Evolutionary conservation across 495 filamentous ascomycete genomes (phyloP).

Genomic region (Elaphomyces granulatus): DNA sequence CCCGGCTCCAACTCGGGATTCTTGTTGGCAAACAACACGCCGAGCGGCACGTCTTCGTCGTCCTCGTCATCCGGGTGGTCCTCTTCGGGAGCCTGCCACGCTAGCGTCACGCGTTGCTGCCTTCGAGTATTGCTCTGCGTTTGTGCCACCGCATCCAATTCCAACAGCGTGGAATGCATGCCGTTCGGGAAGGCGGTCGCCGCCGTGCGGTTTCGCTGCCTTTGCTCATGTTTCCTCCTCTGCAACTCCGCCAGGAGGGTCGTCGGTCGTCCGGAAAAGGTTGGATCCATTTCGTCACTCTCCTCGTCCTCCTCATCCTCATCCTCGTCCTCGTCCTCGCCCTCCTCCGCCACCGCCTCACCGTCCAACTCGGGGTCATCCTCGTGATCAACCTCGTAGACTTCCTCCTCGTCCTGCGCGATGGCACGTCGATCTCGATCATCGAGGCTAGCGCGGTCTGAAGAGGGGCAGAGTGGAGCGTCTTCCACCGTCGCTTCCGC

Average conservation of each 20-base stretch:
- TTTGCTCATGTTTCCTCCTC: slow-evolving; percentile 71
- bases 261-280: slow-evolving; percentile 58
- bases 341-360: too few species aligned
- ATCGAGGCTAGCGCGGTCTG: background rate
- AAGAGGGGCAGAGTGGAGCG: background rate
- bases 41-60: slow-evolving; percentile 73
- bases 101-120: slow-evolving; percentile 62
- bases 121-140: slow-evolving; percentile 62
- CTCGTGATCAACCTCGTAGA: background rate
- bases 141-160: slow-evolving; percentile 85
- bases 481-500: background rate
- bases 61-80: slow-evolving; percentile 29
- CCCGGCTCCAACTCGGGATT: slow-evolving; percentile 35
- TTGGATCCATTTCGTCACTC: slow-evolving; percentile 25
- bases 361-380: slow-evolving; percentile 13
- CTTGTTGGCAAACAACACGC: slow-evolving; percentile 56
- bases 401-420: slow-evolving; percentile 10
- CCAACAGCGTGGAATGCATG: slow-evolving; percentile 74
- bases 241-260: slow-evolving; percentile 89
- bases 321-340: slow-evolving; percentile 22
- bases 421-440: slow-evolving; percentile 10
- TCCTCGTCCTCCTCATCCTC: slow-evolving; percentile 27
- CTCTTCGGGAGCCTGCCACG: slow-evolving; percentile 67
- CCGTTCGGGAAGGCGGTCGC: slow-evolving; percentile 55
- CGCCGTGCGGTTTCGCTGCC: slow-evolving; percentile 55